Evolutionary conservation across 495 filamentous ascomycete species (phyloP).

Genomic region (Penicillium roqueforti): DNA sequence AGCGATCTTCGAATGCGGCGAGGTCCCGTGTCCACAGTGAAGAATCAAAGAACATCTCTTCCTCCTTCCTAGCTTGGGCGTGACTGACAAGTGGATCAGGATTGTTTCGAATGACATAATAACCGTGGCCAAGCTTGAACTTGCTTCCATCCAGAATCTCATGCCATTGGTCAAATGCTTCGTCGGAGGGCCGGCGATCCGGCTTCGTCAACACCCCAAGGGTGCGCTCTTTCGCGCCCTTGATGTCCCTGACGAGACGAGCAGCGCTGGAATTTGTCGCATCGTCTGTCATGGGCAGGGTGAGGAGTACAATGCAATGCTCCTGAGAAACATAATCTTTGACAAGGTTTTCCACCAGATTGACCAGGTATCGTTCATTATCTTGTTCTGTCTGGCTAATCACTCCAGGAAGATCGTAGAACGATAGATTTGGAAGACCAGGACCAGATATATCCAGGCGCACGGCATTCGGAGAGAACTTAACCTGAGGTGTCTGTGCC

Average conservation of each 20-base stretch:
- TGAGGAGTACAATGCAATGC: conserved; percentile 68
- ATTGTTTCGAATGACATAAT: conserved; percentile 63
- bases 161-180: conserved; percentile 51
- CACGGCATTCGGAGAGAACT: conserved; percentile 77
- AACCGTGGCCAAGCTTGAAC: conserved; percentile 58
- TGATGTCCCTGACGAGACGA: conserved; percentile 51
- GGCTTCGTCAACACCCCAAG: conserved; percentile 81
- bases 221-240: conserved; percentile 55
- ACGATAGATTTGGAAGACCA: conserved; percentile 62
- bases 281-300: conserved; percentile 71
- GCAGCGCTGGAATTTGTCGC: conserved; percentile 67
- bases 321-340: conserved; percentile 59
- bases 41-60: conserved; percentile 55
- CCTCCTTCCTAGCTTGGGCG: conserved; percentile 50
- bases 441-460: conserved; percentile 68
- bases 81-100: conserved; percentile 48
- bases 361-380: conserved; percentile 60
- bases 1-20: conserved; percentile 43
- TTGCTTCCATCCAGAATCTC: conserved; percentile 52
- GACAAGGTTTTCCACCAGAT: conserved; percentile 64
- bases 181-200: conserved; percentile 53
- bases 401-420: conserved; percentile 78
- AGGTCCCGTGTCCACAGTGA: conserved; percentile 47
- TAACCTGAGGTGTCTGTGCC: conserved; percentile 37
- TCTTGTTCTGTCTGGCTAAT: conserved; percentile 60